These are phyloP conservation scores for Tubosaeta sp. DNA, from an alignment of 768 basidiomycete species.

Conservation along the genomic window DNA sequence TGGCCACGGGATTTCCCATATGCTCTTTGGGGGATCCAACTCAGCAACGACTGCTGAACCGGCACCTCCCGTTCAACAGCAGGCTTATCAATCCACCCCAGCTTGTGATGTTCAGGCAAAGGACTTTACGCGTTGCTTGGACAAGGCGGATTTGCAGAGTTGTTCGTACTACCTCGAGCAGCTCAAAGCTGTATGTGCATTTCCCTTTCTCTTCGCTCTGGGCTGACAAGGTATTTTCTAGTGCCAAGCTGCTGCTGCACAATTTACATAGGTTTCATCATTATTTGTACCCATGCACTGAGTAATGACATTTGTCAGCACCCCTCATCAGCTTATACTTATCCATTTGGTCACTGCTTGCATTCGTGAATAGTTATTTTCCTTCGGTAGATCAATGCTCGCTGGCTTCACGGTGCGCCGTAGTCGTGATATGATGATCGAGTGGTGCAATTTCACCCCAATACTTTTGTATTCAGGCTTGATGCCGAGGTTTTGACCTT, in stretches of 20 bases:
- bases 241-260: slow-evolving; percentile 76
- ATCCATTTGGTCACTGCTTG: neutral
- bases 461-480: too few relatives aligned
- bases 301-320: slow-evolving; percentile 9
- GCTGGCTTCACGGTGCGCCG: neutral
- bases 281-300: slow-evolving; percentile 4
- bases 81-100: slow-evolving; percentile 41
- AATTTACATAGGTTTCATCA: slow-evolving; percentile 36
- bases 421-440: neutral
- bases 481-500: neutral
- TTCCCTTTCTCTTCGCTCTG: slow-evolving; percentile 1
- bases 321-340: slow-evolving; percentile 2
- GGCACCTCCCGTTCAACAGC: slow-evolving; percentile 42
- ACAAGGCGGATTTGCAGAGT: slow-evolving; percentile 72
- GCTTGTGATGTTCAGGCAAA: slow-evolving; percentile 79
- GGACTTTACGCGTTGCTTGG: slow-evolving; percentile 84
- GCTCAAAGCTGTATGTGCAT: slow-evolving; percentile 70
- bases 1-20: slow-evolving; percentile 84
- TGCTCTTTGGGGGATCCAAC: slow-evolving; percentile 78
- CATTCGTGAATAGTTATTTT: neutral
- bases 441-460: neutral
- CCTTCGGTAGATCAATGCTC: neutral
- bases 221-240: slow-evolving; percentile 22
- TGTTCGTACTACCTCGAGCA: slow-evolving; percentile 89
- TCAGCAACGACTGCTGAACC: slow-evolving; percentile 42